Conservation (phyloP, 73 alveolate species). For the Tetrahymena borealis region DNA sequence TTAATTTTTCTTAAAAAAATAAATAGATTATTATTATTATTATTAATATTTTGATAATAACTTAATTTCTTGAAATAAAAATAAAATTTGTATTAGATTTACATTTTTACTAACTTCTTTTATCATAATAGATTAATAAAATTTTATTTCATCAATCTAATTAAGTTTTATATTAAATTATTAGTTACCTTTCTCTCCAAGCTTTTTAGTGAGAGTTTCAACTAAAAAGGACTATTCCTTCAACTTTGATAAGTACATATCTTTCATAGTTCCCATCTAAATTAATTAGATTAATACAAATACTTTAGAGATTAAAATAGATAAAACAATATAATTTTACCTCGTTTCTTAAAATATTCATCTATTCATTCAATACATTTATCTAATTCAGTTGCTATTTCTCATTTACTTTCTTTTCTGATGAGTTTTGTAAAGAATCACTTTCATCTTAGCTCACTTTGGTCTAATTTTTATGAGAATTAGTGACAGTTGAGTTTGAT, state of each 20-base stretch:
- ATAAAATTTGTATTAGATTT: no score
- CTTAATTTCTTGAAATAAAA: no score
- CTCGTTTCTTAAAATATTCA: neutral
- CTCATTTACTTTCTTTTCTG: neutral
- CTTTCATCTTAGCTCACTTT: neutral
- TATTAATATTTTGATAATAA: no score
- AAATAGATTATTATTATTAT: no score
- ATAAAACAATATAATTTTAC: neutral
- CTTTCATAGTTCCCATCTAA: neutral
- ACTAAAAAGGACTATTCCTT: neutral
- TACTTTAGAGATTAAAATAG: neutral
- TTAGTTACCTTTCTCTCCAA: neutral
- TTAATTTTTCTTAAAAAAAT: no score
- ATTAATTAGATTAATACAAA: neutral
- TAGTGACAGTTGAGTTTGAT: neutral
- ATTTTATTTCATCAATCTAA: no score
- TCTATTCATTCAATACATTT: neutral
- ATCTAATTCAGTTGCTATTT: neutral
- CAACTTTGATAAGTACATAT: neutral
- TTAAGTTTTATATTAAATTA: neutral
- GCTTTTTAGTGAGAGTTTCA: neutral
- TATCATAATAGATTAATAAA: no score
- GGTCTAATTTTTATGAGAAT: no score
- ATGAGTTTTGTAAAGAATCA: neutral
- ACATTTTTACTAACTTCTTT: no score